These are phyloP conservation scores for Seiridium unicorne DNA, from an alignment of 2,329 filamentous ascomycete genomes.

Conservation along the genomic window DNA sequence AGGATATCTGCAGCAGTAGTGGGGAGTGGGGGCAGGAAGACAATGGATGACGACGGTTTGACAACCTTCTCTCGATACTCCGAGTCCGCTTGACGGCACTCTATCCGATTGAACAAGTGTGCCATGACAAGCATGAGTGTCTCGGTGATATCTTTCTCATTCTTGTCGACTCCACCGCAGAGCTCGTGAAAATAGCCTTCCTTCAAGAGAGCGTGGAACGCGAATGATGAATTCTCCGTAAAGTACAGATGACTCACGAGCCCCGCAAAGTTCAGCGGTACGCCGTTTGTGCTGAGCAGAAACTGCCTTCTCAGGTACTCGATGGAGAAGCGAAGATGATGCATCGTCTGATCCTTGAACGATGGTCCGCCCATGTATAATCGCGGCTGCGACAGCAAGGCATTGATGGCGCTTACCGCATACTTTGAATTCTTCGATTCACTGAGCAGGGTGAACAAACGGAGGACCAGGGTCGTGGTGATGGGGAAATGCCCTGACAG, in stretches of 20 bases:
- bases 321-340: constrained; percentile 78
- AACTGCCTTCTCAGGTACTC: constrained; percentile 72
- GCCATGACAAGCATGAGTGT: constrained; percentile 67
- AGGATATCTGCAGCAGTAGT: constrained; percentile 54
- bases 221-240: constrained; percentile 72
- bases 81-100: constrained; percentile 42
- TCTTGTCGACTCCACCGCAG: constrained; percentile 54
- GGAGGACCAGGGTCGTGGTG: constrained; percentile 69
- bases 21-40: constrained; percentile 66
- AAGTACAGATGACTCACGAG: constrained; percentile 73
- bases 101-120: constrained; percentile 66
- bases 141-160: constrained; percentile 44
- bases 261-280: constrained; percentile 70
- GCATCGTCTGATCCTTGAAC: constrained; percentile 66
- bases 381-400: constrained; percentile 67
- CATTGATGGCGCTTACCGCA: constrained; percentile 60
- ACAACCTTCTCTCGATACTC: constrained; percentile 37
- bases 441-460: constrained; percentile 65
- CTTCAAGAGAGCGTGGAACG: constrained; percentile 72
- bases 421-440: constrained; percentile 63
- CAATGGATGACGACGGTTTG: constrained; percentile 59
- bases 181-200: constrained; percentile 66
- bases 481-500: constrained; percentile 77
- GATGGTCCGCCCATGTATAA: constrained; percentile 69
- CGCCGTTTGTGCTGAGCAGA: constrained; percentile 59